These are phyloP conservation scores for Lichtheimia hyalospora DNA, from an alignment of 371 early-diverging fungal species.

Conservation along the genomic window DNA sequence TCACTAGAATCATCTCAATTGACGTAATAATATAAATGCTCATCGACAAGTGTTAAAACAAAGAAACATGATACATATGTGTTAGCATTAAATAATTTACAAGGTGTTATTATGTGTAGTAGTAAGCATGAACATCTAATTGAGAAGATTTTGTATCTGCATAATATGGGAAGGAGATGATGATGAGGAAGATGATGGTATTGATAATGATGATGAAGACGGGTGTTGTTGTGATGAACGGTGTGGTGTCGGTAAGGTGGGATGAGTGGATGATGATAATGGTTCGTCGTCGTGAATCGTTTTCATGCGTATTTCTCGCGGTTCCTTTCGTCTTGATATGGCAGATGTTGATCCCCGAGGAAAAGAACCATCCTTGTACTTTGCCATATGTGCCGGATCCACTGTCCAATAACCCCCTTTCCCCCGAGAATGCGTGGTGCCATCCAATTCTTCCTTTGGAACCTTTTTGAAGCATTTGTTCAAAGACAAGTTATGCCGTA, in stretches of 20 bases:
- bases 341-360: conserved; percentile 13
- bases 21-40: no score
- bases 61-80: no score
- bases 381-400: conserved; percentile 25
- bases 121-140: conserved; percentile 7
- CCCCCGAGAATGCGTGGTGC: conserved; percentile 43
- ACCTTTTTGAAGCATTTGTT: conserved; percentile 73
- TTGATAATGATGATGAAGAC: not conserved
- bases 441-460: conserved; percentile 48
- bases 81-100: no score
- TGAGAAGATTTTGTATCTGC: conserved; percentile 27
- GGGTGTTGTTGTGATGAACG: not conserved
- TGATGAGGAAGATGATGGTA: conserved; percentile 6
- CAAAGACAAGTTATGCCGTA: conserved; percentile 77
- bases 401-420: conserved; percentile 62
- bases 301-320: conserved; percentile 9
- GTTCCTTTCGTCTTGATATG: conserved; percentile 7
- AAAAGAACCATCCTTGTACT: conserved; percentile 24
- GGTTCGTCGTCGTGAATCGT: not conserved
- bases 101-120: no score
- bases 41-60: no score
- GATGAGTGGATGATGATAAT: not conserved
- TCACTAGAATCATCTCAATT: no score
- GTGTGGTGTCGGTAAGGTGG: not conserved
- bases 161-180: conserved; percentile 16